Conservation (phyloP, 2,329 filamentous ascomycete species). For the Fusarium transvaalense region DNA sequence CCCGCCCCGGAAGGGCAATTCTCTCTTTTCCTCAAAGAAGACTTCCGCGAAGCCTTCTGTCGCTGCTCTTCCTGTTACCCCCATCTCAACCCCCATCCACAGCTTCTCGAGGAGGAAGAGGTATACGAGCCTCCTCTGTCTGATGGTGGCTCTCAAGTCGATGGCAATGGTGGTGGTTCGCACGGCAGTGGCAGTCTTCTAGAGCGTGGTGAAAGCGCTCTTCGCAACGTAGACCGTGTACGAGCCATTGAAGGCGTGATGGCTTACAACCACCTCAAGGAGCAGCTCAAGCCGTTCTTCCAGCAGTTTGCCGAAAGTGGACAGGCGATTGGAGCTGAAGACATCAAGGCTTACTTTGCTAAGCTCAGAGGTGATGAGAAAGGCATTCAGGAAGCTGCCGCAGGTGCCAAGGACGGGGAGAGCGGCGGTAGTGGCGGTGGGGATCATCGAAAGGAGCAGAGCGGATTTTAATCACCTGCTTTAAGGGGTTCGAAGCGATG, state of each 20-base stretch:
- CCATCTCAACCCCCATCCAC: constrained; percentile 75
- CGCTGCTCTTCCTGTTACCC: constrained; percentile 85
- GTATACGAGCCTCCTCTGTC: constrained; percentile 93
- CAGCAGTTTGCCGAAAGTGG: constrained; percentile 94
- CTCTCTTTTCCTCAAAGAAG: constrained; percentile 83
- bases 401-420: constrained; percentile 50
- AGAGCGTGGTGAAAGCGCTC: constrained; percentile 90
- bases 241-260: constrained; percentile 96
- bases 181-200: constrained; percentile 84
- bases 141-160: constrained; percentile 67
- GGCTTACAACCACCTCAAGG: constrained; percentile 96
- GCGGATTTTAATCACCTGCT: constrained; percentile 59
- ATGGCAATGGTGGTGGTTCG: constrained; percentile 60
- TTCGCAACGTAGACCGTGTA: constrained; percentile 93
- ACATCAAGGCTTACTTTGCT: constrained; percentile 97
- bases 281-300: constrained; percentile 95
- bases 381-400: constrained; percentile 73
- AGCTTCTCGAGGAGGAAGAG: constrained; percentile 94
- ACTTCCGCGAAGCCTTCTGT: constrained; percentile 87
- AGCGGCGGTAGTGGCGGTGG: constrained; percentile 42
- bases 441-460: constrained; percentile 63
- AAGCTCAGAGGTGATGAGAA: constrained; percentile 90
- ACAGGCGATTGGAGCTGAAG: constrained; percentile 88
- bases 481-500: not conserved
- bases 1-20: constrained; percentile 69